Conservation (phyloP, 2,329 filamentous ascomycete genomes). For the Pseudocercospora macadamiae region DNA sequence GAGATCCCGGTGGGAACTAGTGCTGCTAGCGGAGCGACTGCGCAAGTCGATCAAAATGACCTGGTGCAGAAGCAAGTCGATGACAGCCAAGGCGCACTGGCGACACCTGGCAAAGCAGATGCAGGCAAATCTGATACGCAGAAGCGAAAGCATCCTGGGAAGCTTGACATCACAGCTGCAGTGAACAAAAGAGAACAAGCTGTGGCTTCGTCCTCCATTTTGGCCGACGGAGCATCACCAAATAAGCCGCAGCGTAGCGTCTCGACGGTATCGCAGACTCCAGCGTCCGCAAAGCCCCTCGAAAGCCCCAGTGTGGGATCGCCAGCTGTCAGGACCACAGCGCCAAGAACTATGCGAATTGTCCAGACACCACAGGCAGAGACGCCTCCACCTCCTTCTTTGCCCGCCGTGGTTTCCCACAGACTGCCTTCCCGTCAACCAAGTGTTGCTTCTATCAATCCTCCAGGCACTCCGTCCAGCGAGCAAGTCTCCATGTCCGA, state of each 20-base stretch:
- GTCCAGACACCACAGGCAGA: constrained; percentile 69
- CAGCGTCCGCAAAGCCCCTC: constrained; percentile 56
- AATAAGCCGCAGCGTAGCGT: constrained; percentile 1
- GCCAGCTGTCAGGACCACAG: constrained; percentile 47
- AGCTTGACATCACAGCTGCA: constrained; percentile 51
- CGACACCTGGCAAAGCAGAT: too few species aligned
- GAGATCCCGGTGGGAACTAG: too few species aligned
- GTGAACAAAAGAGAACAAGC: constrained; percentile 28
- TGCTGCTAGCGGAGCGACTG: too few species aligned
- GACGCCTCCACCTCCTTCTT: constrained; percentile 47
- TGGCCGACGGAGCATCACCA: constrained; percentile 42
- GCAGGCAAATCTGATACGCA: constrained; percentile 27
- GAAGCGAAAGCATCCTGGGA: constrained; percentile 48
- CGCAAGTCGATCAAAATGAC: too few species aligned
- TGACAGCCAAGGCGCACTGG: neutral
- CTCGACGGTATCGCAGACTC: constrained; percentile 46
- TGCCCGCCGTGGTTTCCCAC: constrained; percentile 36
- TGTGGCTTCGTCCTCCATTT: constrained; percentile 45
- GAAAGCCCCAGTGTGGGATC: constrained; percentile 57
- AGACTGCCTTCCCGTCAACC: constrained; percentile 55
- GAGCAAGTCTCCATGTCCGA: constrained; percentile 70
- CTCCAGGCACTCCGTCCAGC: constrained; percentile 73
- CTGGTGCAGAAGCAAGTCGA: neutral
- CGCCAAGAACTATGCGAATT: constrained; percentile 69
- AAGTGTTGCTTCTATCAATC: constrained; percentile 60